Base-by-base conservation (phyloP, 371 early-diverging fungal species). In the Mortierella sp. region DNA sequence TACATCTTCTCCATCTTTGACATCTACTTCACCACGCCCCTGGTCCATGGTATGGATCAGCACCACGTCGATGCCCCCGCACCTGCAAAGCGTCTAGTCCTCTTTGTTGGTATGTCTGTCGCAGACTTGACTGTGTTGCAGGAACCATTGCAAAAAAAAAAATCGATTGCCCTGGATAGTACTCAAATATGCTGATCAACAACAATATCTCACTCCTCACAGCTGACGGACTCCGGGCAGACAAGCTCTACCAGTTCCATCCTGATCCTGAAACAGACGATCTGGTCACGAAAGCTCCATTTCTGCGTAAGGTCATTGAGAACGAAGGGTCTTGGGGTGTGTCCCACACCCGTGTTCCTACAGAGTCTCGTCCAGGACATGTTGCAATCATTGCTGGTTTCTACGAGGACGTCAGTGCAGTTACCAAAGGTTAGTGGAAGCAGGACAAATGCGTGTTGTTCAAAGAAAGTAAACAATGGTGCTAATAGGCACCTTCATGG, bases 361-460 rank as follows among this genome's bases (percentile, higher is more conserved):
- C 98, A 21, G 98, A 98, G 82, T 94, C 95, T 37, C 86, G 98
- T n/a, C 98, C 98, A 30, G 97, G 98, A 1, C 98, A 98, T 72
- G 97, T 98, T 4, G 97, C 98, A 24, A 86, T 97, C 34, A 95
- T 98, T 80, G 97, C 96, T 31, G 98, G 98, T 1, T 95, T 98
- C 73, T 97, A 97, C 80, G 98, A 98, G 76, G 98, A 98, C 82
- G 96, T 96, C 34, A 94, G 95, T 79, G 97, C 98, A 11, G 97
- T 98, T 4, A 97, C 96, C 15, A 96, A 95, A 80, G 97, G 90
- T 88, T 70, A 54, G 53, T 52, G 8, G 15, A 21, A 8, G 23
- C 17, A 11, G 24, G 4, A 4, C 4, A 31, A 7, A 23, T 15
- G 17, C 15, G 6, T 21, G 23, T 27, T 30, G 21, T 46, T 46